Conservation (phyloP, 2,329 filamentous ascomycete genomes). For the Penicillium occitanis region DNA sequence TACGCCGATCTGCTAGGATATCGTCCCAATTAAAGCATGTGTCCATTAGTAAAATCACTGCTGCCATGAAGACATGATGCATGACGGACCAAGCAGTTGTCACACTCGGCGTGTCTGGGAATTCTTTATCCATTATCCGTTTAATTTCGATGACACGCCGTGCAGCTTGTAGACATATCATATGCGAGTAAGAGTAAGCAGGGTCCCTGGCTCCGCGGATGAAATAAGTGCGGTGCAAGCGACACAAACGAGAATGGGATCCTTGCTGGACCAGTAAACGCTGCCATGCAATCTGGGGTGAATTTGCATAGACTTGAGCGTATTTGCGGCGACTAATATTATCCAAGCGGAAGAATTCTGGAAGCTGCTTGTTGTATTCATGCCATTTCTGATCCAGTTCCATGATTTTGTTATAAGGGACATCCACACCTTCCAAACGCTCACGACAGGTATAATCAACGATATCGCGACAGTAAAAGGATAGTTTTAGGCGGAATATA, state of each 20-base stretch:
- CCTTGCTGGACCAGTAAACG: slow-evolving; percentile 37
- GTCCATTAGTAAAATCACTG: slow-evolving; percentile 42
- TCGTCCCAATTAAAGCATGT: slow-evolving; percentile 44
- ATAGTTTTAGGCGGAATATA: slow-evolving; percentile 44
- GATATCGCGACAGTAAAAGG: slow-evolving; percentile 42
- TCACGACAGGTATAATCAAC: slow-evolving; percentile 38
- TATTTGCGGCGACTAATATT: slow-evolving; percentile 29
- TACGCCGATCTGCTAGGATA: slow-evolving; percentile 35
- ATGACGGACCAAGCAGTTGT: slow-evolving; percentile 36
- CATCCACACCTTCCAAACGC: slow-evolving; percentile 28
- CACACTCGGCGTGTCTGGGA: slow-evolving; percentile 28
- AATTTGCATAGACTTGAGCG: slow-evolving; percentile 30
- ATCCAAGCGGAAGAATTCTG: slow-evolving; percentile 41
- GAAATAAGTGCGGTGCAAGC: slow-evolving; percentile 43
- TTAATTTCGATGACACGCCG: slow-evolving; percentile 40
- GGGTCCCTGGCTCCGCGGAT: slow-evolving; percentile 38
- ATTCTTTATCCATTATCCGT: slow-evolving; percentile 35
- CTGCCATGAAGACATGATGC: slow-evolving; percentile 45
- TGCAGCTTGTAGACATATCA: slow-evolving; percentile 40
- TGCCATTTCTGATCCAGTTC: slow-evolving; percentile 38
- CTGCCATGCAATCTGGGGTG: slow-evolving; percentile 37
- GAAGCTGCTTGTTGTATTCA: slow-evolving; percentile 32
- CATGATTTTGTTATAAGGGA: slow-evolving; percentile 42
- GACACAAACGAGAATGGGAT: slow-evolving; percentile 38
- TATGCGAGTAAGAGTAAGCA: slow-evolving; percentile 40